These are phyloP conservation scores for Lasiodiplodia sp. DNA, from an alignment of 2,329 filamentous ascomycete species.

Conservation along the genomic window DNA sequence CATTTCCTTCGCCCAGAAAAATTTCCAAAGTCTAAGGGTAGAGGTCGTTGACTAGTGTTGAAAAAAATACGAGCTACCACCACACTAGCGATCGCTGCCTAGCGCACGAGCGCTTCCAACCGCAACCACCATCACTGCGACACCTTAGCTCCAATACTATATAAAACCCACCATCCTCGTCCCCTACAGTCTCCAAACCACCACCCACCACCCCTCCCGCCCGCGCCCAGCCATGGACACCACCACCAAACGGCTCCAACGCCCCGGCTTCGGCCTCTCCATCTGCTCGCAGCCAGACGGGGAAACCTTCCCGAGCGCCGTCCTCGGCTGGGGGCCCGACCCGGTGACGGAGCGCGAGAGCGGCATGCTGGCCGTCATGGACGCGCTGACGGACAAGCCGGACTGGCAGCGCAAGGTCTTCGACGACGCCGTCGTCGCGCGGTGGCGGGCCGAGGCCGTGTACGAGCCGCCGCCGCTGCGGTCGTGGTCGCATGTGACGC, in stretches of 20 bases:
- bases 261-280: conserved; percentile 44
- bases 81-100: background rate
- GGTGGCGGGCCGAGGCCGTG: conserved; percentile 43
- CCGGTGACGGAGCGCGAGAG: conserved; percentile 47
- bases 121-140: background rate
- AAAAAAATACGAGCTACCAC: background rate
- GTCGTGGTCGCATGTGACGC: background rate
- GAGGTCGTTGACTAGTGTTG: background rate
- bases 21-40: background rate
- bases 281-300: conserved; percentile 36
- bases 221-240: background rate
- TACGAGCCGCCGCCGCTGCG: background rate
- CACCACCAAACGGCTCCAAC: background rate
- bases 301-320: conserved; percentile 43
- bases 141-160: background rate
- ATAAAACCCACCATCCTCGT: background rate
- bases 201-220: background rate
- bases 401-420: conserved; percentile 52
- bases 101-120: background rate
- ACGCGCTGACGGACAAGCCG: conserved; percentile 50
- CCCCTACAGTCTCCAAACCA: background rate
- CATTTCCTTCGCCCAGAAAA: background rate
- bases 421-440: conserved; percentile 40
- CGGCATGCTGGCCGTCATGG: conserved; percentile 49
- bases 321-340: conserved; percentile 43